phyloP scores from a whole-genome alignment of 1,139 yeast genomes.

The Debaryomyces coudertii region DNA sequence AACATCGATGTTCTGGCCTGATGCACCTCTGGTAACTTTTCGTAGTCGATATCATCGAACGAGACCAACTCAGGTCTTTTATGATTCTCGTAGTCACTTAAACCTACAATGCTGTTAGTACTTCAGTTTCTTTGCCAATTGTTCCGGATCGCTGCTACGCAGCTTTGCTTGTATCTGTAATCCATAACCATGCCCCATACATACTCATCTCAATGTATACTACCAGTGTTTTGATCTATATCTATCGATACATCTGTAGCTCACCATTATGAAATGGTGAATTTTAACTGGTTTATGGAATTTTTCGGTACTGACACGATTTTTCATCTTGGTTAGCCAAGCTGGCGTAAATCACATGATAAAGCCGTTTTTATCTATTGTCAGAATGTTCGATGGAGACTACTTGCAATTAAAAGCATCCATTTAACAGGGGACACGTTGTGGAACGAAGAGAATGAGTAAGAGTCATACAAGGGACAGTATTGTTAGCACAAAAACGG shows the following conservation, averaged over 20 bases:
- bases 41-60: slow-evolving; percentile 81
- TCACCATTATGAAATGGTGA: slow-evolving; percentile 22
- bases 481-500: background rate
- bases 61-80: slow-evolving; percentile 76
- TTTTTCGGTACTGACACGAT: slow-evolving; percentile 4
- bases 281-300: slow-evolving; percentile 25
- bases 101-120: slow-evolving; percentile 23
- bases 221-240: background rate
- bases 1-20: slow-evolving; percentile 76
- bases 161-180: background rate
- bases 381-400: background rate
- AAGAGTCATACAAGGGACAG: background rate
- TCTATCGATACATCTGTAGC: background rate
- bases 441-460: slow-evolving; percentile 5
- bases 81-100: slow-evolving; percentile 52
- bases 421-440: background rate
- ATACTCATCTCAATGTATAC: slow-evolving; percentile 12
- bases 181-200: background rate
- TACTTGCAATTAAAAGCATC: slow-evolving; percentile 1
- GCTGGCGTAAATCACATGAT: slow-evolving; percentile 6
- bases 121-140: background rate
- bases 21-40: slow-evolving; percentile 62
- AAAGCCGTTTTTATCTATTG: background rate
- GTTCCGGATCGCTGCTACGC: background rate
- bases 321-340: background rate